Evolutionary conservation across 768 basidiomycete species (phyloP).

Genomic region (Clitopilus passeckerianus): DNA sequence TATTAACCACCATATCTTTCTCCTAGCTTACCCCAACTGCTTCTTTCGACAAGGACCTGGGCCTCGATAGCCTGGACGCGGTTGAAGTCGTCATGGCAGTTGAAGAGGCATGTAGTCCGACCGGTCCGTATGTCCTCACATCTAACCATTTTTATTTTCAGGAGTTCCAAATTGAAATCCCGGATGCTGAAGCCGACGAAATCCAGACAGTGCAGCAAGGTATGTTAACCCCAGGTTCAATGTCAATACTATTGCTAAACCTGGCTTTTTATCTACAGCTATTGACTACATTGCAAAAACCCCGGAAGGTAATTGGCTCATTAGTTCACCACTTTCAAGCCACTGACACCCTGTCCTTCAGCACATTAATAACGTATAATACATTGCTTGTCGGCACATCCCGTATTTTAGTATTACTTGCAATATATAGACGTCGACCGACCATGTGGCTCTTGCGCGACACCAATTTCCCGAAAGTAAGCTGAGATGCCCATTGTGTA

Average conservation of each 20-base stretch:
- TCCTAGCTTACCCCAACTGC: slow-evolving; percentile 19
- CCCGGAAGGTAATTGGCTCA: slow-evolving; percentile 61
- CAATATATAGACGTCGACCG: background rate
- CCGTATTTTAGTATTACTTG: background rate
- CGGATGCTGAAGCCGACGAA: slow-evolving; percentile 92
- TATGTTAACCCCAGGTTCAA: slow-evolving; percentile 26
- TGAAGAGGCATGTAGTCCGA: slow-evolving; percentile 62
- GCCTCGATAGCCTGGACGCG: slow-evolving; percentile 92
- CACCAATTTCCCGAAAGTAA: background rate
- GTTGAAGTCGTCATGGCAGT: slow-evolving; percentile 99
- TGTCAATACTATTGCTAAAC: slow-evolving; percentile 10
- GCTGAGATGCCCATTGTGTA: background rate
- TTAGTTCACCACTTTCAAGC: slow-evolving; percentile 1
- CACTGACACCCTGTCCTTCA: slow-evolving; percentile 2
- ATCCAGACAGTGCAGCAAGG: slow-evolving; percentile 92
- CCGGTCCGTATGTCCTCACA: background rate
- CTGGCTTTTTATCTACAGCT: slow-evolving; percentile 40
- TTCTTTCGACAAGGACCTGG: slow-evolving; percentile 78
- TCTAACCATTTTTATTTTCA: slow-evolving; percentile 22
- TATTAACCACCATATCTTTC: background rate
- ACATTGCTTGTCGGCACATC: slow-evolving; percentile 2
- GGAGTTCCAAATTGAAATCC: slow-evolving; percentile 98
- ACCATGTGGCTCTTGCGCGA: background rate
- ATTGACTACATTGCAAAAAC: slow-evolving; percentile 95
- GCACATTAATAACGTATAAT: slow-evolving; percentile 1